Base-by-base conservation (phyloP, 176 grass and related monocot genomes). In the Zoysia pacifica region DNA sequence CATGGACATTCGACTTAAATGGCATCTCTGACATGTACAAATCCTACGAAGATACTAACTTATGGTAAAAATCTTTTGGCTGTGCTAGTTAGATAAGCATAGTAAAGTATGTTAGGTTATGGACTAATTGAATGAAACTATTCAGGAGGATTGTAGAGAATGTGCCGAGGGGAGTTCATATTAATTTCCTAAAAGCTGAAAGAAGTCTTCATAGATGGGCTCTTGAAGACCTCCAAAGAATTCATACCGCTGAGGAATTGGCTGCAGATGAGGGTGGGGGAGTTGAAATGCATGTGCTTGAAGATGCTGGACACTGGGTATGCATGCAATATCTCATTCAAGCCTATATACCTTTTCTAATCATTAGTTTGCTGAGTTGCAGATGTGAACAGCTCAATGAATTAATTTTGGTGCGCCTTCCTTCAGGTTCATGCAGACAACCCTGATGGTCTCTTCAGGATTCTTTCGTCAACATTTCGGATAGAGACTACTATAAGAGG, bases 191-290 rank as follows among this genome's bases (percentile, higher is more conserved):
- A 51, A 98, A 98, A 80, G 96, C 92, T n/a, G 92, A 94, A 81
- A 92, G 96, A 83, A 98, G 96, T 86, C 87, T 98, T 72, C 96
- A 98, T 69, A 94, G 96, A 89, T 98, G 96, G 96, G 96, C 96
- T 77, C 79, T 98, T 54, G 96, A 98, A 87, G 96, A 98, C 77
- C 84, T 98, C 59, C 90, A 87, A 74, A 91, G 92, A 58, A 98
- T 98, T 83, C 90, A 94, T 87, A 50, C 68, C 0, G 96, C 92
- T 0, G 92, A 98, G 68, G 96, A 94, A 69, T 72, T 94, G 85
- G 92, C 96, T 69, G 72, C 87, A 14, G 90, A 98, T 11, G 90
- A 91, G 86, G 96, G 86, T 60, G 96, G 92, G 15, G 92, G 96
- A 44, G 96, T 98, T 74, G 85, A 98, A 81, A 93, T 98, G 90